Evolutionary conservation across 192 early-diverging fungal genomes (phyloP).

Genomic region (Funneliformis mosseae): DNA sequence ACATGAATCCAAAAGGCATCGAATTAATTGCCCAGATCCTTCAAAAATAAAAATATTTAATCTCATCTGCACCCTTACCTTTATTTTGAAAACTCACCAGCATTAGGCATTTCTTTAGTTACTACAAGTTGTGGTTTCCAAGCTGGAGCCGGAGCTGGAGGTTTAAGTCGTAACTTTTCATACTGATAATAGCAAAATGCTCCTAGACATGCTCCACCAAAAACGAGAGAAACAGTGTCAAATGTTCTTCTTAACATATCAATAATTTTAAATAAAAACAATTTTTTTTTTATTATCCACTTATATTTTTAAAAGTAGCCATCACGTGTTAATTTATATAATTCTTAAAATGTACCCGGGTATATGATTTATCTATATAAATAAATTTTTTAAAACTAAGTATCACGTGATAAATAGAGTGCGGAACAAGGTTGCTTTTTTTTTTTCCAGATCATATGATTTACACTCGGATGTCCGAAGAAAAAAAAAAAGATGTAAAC

Average conservation of each 20-base stretch:
- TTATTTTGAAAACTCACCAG: neutral
- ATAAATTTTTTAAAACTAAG: too few species aligned
- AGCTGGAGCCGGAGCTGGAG: neutral
- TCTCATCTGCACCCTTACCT: neutral
- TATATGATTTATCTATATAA: too few species aligned
- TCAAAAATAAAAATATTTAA: neutral
- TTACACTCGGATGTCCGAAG: too few species aligned
- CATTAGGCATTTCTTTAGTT: neutral
- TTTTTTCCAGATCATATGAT: too few species aligned
- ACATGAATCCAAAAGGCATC: constrained; percentile 15
- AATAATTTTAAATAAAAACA: neutral
- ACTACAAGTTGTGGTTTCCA: neutral
- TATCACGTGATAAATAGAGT: too few species aligned
- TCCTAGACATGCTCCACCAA: constrained; percentile 49
- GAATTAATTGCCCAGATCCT: too few species aligned
- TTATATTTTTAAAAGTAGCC: too few species aligned
- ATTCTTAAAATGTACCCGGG: too few species aligned
- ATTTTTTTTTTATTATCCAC: neutral
- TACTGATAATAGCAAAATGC: constrained; percentile 39
- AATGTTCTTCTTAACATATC: neutral
- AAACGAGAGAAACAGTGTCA: constrained; percentile 35
- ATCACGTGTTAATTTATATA: too few species aligned
- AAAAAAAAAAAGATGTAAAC: too few species aligned
- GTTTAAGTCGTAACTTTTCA: constrained; percentile 34
- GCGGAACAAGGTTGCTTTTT: too few species aligned